A percentile compares a stretch with the other conserved stretches of the same genome.
These are phyloP conservation scores for Wickerhamomyces chambardii DNA, from an alignment of 805 yeast genomes.

Conservation along the genomic window DNA sequence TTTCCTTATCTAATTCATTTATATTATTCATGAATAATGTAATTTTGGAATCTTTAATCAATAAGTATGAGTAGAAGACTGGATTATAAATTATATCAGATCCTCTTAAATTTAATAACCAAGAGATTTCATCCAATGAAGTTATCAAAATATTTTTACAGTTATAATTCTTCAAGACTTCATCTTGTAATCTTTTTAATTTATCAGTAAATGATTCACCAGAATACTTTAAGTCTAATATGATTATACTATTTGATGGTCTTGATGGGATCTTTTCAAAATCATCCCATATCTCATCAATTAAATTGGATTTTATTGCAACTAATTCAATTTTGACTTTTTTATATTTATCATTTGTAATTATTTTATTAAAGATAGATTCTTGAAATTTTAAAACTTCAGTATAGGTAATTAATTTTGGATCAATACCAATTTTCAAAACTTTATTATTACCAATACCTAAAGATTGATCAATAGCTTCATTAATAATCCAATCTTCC, in stretches of 20 bases:
- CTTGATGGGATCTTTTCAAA: slow-evolving; percentile 60
- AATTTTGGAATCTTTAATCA: slow-evolving; percentile 35
- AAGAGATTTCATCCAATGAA: slow-evolving; percentile 85
- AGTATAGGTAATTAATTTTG: slow-evolving; percentile 52
- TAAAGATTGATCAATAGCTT: slow-evolving; percentile 34
- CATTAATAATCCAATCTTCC: slow-evolving; percentile 68
- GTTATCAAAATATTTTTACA: slow-evolving; percentile 45
- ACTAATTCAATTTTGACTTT: slow-evolving; percentile 33
- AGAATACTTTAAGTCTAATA: slow-evolving; percentile 42
- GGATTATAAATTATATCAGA: slow-evolving; percentile 81
- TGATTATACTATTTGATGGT: slow-evolving; percentile 37
- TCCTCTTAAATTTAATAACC: slow-evolving; percentile 83
- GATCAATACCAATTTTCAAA: slow-evolving; percentile 75
- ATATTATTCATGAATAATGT: slow-evolving; percentile 43
- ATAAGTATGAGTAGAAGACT: slow-evolving; percentile 62
- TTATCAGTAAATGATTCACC: slow-evolving; percentile 63
- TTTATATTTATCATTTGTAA: slow-evolving; percentile 10
- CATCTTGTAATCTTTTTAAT: slow-evolving; percentile 32
- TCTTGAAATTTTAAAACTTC: slow-evolving; percentile 20
- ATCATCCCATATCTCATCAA: slow-evolving; percentile 66
- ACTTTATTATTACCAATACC: slow-evolving; percentile 30
- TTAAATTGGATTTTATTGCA: slow-evolving; percentile 52
- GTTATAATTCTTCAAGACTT: slow-evolving; percentile 22
- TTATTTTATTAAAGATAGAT: slow-evolving; percentile 17
- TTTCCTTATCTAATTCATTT: slow-evolving; percentile 23